Percentiles rank a stretch among this genome's conserved stretches.
Evolutionary conservation across 768 basidiomycete species (phyloP).

Genomic region (Mycena vulgaris): DNA sequence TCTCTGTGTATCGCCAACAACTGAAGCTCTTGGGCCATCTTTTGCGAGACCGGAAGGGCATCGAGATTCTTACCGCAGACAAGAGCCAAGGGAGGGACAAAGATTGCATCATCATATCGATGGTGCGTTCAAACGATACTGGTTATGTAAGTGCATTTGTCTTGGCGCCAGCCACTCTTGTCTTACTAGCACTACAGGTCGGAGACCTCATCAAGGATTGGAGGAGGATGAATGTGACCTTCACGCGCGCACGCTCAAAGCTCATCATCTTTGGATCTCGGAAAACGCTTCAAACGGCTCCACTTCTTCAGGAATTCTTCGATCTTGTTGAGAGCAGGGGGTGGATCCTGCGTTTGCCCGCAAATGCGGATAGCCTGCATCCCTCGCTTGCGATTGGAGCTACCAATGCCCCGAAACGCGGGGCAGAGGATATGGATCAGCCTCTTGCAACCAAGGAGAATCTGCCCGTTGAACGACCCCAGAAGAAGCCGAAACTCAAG

Average conservation of each 20-base stretch:
- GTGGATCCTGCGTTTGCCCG: constrained; percentile 80
- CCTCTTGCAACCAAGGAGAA: constrained; percentile 18
- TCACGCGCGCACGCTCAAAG: constrained; percentile 94
- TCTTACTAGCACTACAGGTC: constrained; percentile 63
- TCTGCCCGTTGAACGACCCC: constrained; percentile 41
- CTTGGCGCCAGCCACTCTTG: neutral
- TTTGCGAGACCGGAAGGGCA: constrained; percentile 65
- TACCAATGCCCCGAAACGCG: constrained; percentile 46
- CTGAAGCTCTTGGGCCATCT: constrained; percentile 88
- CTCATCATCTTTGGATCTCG: constrained; percentile 92
- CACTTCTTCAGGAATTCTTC: constrained; percentile 84
- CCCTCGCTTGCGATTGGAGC: constrained; percentile 36
- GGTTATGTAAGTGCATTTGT: constrained; percentile 71
- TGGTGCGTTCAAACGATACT: constrained; percentile 89
- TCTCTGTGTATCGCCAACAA: constrained; percentile 96
- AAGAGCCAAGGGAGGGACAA: constrained; percentile 96
- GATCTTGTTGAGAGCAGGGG: constrained; percentile 75
- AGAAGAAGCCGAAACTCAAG: constrained; percentile 56
- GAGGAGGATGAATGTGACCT: constrained; percentile 96
- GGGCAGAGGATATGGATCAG: constrained; percentile 42
- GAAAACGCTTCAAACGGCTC: constrained; percentile 74
- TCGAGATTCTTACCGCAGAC: constrained; percentile 95
- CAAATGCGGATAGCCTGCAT: constrained; percentile 70
- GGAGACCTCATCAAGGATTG: constrained; percentile 97
- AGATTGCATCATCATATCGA: constrained; percentile 92